phyloP scores from a whole-genome alignment of 805 yeast genomes.

The Cyberlindnera bimundalis region DNA sequence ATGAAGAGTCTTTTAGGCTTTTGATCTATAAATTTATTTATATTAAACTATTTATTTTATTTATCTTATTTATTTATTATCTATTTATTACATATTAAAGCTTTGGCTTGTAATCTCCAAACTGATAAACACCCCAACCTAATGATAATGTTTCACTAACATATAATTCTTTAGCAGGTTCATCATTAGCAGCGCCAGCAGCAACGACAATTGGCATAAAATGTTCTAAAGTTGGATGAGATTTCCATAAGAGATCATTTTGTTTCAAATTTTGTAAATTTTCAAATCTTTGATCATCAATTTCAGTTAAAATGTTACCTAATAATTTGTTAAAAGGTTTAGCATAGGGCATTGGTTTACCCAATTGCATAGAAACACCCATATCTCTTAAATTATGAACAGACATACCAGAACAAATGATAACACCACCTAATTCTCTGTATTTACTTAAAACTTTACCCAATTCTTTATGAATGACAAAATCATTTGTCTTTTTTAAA shows the following conservation, averaged over 20 bases:
- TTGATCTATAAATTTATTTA: not conserved
- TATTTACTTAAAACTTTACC: slow-evolving; percentile 54
- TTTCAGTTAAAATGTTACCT: slow-evolving; percentile 34
- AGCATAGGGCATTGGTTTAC: slow-evolving; percentile 43
- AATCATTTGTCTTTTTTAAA: slow-evolving; percentile 31
- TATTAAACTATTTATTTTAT: no score
- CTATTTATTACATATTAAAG: not conserved
- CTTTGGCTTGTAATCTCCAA: slow-evolving; percentile 33
- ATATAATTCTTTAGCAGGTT: slow-evolving; percentile 43
- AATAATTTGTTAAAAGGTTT: slow-evolving; percentile 49
- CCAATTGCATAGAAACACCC: slow-evolving; percentile 29
- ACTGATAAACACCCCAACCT: slow-evolving; percentile 71
- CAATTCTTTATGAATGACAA: slow-evolving; percentile 46
- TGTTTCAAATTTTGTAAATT: slow-evolving; percentile 32
- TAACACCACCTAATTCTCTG: slow-evolving; percentile 48
- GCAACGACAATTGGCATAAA: slow-evolving; percentile 64
- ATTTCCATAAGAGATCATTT: slow-evolving; percentile 38
- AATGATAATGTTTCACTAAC: slow-evolving; percentile 42
- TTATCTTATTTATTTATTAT: slow-evolving; percentile 5
- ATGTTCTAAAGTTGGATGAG: slow-evolving; percentile 81
- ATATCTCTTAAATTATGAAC: slow-evolving; percentile 70
- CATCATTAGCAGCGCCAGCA: slow-evolving; percentile 46
- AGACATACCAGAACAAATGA: slow-evolving; percentile 73
- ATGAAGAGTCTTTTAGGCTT: slow-evolving; percentile 21
- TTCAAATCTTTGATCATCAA: slow-evolving; percentile 32